phyloP scores from a whole-genome alignment of 1,139 yeast genomes.

The Suhomyces coccinellae region DNA sequence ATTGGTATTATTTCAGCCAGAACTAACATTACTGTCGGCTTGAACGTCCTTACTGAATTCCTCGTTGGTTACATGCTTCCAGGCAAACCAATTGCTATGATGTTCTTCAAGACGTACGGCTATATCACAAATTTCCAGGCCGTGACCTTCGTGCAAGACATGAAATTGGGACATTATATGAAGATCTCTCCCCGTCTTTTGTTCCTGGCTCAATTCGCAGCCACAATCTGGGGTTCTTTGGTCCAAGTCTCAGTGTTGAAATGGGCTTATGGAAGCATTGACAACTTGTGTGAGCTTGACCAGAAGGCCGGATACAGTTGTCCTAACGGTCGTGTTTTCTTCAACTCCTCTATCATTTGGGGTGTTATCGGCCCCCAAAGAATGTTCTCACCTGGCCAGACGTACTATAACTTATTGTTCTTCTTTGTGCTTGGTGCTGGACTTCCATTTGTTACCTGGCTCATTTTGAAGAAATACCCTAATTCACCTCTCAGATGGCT shows the following conservation, averaged over 20 bases:
- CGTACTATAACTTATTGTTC: conserved; percentile 41
- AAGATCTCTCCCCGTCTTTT: conserved; percentile 48
- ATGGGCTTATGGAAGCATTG: conserved; percentile 46
- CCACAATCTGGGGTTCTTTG: conserved; percentile 47
- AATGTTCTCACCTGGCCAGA: conserved; percentile 40
- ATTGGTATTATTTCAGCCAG: conserved; percentile 44
- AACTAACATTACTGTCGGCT: conserved; percentile 47
- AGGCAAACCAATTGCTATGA: conserved; percentile 50
- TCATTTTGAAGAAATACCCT: conserved; percentile 50
- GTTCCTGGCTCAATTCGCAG: conserved; percentile 48
- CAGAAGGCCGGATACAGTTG: conserved; percentile 44
- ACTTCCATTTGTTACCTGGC: conserved; percentile 45
- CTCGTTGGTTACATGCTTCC: conserved; percentile 50
- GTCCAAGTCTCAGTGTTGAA: conserved; percentile 48
- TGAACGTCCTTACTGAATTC: conserved; percentile 47
- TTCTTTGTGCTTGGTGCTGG: conserved; percentile 44
- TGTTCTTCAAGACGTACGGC: conserved; percentile 49
- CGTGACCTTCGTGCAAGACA: conserved; percentile 51
- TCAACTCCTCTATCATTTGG: conserved; percentile 50
- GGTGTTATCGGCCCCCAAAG: conserved; percentile 47
- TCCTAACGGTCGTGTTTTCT: conserved; percentile 46
- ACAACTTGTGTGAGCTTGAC: conserved; percentile 46
- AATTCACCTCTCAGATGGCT: conserved; percentile 44
- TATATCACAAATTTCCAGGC: conserved; percentile 58
- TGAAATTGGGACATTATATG: conserved; percentile 58